Percentiles rank a stretch among this genome's conserved stretches.
These are phyloP conservation scores for Lentinula sp. DNA, from an alignment of 768 basidiomycete genomes.

Conservation along the genomic window DNA sequence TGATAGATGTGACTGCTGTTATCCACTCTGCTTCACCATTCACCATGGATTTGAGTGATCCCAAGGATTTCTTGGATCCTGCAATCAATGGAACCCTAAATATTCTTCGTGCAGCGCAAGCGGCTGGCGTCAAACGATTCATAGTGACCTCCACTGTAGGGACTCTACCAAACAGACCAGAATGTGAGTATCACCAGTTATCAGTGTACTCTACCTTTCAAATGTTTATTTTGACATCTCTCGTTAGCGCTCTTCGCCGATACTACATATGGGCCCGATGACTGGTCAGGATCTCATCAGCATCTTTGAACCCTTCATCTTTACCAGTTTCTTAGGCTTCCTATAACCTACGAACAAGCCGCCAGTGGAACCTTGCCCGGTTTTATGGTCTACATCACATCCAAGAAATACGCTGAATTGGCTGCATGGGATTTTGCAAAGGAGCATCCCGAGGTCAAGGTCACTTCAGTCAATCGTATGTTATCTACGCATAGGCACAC, in stretches of 20 bases:
- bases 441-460: slow-evolving; percentile 17
- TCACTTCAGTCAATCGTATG: slow-evolving; percentile 15
- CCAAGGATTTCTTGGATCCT: slow-evolving; percentile 16
- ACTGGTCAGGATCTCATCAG: slow-evolving; percentile 3
- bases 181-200: neutral
- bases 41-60: slow-evolving; percentile 8
- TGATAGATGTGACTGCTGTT: neutral
- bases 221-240: no score
- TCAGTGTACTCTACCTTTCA: no score
- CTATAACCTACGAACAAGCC: slow-evolving; percentile 12
- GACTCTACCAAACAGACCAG: slow-evolving; percentile 4
- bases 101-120: slow-evolving; percentile 15
- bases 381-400: slow-evolving; percentile 14
- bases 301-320: neutral
- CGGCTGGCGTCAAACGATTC: slow-evolving; percentile 14
- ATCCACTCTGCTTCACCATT: slow-evolving; percentile 10
- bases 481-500: neutral
- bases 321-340: slow-evolving; percentile 9
- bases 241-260: neutral
- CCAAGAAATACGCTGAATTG: slow-evolving; percentile 21
- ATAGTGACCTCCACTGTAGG: slow-evolving; percentile 15
- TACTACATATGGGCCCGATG: neutral
- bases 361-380: slow-evolving; percentile 6
- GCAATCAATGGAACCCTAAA: slow-evolving; percentile 16
- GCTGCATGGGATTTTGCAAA: slow-evolving; percentile 21